Evolutionary conservation across 306 rosid genomes (phyloP), one percentile per base, ranked within the genome.

Genomic region (Rosa persica): DNA sequence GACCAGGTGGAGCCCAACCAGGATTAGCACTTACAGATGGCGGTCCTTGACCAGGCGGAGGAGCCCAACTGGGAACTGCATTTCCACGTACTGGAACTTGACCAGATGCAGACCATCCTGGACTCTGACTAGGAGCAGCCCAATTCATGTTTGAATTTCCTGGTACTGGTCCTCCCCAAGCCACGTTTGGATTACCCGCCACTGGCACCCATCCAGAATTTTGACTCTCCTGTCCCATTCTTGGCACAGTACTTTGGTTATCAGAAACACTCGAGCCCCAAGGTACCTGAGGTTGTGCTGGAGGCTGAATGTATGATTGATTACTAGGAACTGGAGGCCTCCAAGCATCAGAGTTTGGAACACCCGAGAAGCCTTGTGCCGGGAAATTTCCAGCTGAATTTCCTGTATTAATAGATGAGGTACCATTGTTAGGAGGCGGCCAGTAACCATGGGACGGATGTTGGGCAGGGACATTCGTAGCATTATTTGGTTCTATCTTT

Each of bases 1-100:
- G 92, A 78, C 88, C 80, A 39, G 92, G 88, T 12, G 88, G 83
- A 38, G 39, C 91, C 95, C 97, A 91, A 72, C 90, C 84, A 0
- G 78, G 73, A 62, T 52, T 82, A 46, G 87, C 70, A 81, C 82
- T 88, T 68, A 76, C 90, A 3, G 84, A 81, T 52, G 91, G 79
- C 49, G 85, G 80, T 23, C 89, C 97, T 76, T 86, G 98, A 67
- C 61, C 74, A 27, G 94, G 93, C 36, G 89, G 82, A 58, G 89
- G 83, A 58, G 48, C 88, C 98, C 98, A 92, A 74, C 86, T 93
- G n/a, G 86, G 91, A 79, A 82, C 87, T 75, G 85, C 44, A 81
- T 88, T 93, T 80, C 92, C 92, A 23, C 95, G 86, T 39, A 79
- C 83, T 19, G 88, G 87, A 83, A 83, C 88, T 76, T 81, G 92